A percentile compares a stretch with the other conserved stretches of the same genome.
phyloP scores from a whole-genome alignment of 495 filamentous ascomycete species.

The Poronia punctata region DNA sequence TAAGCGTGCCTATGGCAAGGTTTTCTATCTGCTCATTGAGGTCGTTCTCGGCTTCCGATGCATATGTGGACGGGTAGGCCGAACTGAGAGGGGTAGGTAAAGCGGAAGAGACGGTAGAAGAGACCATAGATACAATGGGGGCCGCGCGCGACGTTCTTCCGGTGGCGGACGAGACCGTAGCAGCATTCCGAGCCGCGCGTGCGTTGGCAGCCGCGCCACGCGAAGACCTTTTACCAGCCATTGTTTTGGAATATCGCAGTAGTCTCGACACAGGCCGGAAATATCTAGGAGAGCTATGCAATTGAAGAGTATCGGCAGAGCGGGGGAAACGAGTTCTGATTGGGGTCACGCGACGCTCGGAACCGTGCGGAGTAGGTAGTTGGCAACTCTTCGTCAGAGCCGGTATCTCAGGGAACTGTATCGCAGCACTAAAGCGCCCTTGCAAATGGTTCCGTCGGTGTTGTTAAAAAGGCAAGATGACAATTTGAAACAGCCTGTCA shows the following conservation, averaged over 20 bases:
- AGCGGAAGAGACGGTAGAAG: constrained; percentile 19
- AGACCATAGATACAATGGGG: constrained; percentile 13
- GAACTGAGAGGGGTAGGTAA: constrained; percentile 30
- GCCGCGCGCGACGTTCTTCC: constrained; percentile 26
- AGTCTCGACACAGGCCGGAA: no score
- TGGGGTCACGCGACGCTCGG: constrained; percentile 17
- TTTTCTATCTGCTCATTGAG: constrained; percentile 20
- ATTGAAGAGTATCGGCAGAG: no score
- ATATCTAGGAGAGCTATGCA: no score
- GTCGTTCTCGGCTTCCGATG: constrained; percentile 39
- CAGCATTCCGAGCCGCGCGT: no score
- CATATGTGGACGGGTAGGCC: constrained; percentile 34
- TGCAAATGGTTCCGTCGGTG: no score
- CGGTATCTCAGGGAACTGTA: no score
- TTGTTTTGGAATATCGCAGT: constrained; percentile 10
- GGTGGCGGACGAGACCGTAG: not conserved
- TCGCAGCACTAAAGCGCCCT: no score
- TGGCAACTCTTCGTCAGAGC: no score
- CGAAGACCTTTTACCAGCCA: constrained; percentile 27
- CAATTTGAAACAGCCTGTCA: constrained; percentile 8
- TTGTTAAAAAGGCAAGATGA: no score
- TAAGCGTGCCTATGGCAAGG: constrained; percentile 25
- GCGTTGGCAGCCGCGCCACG: no score
- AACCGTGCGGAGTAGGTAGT: constrained; percentile 6
- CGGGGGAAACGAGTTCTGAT: not conserved